phyloP scores from a whole-genome alignment of 257 asterid genomes.

The Solanum sejunctum region DNA sequence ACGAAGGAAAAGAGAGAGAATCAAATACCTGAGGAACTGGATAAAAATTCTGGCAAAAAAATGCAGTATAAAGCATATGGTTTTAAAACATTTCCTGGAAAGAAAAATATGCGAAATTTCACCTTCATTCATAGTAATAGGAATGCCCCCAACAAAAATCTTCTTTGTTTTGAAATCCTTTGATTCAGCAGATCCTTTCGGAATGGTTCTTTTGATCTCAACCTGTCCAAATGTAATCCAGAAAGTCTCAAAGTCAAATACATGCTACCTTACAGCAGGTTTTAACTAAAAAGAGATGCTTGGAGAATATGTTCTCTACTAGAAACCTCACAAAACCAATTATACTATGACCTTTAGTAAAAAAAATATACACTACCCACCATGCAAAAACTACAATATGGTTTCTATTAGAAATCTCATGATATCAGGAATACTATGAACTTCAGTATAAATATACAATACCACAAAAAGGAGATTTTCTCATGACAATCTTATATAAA shows the following conservation, averaged over 20 bases:
- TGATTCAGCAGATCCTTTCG: slow-evolving; percentile 79
- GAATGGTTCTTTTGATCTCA: slow-evolving; percentile 92
- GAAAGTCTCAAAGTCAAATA: not conserved
- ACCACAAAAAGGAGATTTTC: not conserved
- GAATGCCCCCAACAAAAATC: slow-evolving; percentile 88
- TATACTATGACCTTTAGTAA: not conserved
- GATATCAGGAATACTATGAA: not conserved
- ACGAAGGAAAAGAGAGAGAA: not conserved
- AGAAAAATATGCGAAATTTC: not conserved
- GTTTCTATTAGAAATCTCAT: not conserved
- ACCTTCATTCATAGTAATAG: slow-evolving; percentile 76
- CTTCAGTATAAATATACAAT: not conserved
- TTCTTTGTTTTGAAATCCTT: slow-evolving; percentile 79
- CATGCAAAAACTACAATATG: not conserved
- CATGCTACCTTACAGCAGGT: not conserved
- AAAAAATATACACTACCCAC: not conserved
- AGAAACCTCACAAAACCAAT: not conserved
- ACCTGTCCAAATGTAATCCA: slow-evolving; percentile 29
- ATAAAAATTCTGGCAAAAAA: not conserved
- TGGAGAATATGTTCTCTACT: not conserved
- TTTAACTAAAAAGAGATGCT: not conserved
- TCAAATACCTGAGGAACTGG: not conserved
- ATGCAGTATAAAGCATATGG: not conserved
- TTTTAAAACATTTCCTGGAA: not conserved
- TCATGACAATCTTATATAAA: not conserved